Percentiles rank a stretch among this genome's conserved stretches.
phyloP scores from a whole-genome alignment of 2,329 filamentous ascomycete species.

The Epichloe brachyelytri region DNA sequence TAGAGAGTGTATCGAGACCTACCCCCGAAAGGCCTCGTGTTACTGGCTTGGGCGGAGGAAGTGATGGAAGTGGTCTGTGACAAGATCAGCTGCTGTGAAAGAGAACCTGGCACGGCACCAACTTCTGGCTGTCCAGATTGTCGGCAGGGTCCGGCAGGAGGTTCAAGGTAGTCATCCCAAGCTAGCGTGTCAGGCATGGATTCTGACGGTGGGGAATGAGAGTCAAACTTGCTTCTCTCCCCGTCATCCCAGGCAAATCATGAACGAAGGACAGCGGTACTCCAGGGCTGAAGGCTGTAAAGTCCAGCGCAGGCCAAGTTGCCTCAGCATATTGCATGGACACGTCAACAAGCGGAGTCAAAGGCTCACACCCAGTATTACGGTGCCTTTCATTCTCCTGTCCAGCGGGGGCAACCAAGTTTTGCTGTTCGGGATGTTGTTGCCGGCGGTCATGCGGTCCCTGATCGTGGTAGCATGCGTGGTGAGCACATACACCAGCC shows the following conservation, averaged over 20 bases:
- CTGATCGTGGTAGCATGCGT: slow-evolving; percentile 49
- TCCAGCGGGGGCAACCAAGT: slow-evolving; percentile 14
- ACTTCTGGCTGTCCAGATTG: slow-evolving; percentile 6
- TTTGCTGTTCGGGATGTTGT: slow-evolving; percentile 11
- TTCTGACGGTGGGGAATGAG: slow-evolving; percentile 18
- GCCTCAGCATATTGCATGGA: slow-evolving; percentile 26
- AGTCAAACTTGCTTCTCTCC: slow-evolving; percentile 12
- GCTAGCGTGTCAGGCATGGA: slow-evolving; percentile 44
- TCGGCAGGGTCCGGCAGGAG: slow-evolving; percentile 18
- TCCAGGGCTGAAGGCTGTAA: slow-evolving; percentile 22
- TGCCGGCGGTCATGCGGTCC: slow-evolving; percentile 11
- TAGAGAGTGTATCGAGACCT: slow-evolving; percentile 37
- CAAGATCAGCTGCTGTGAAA: slow-evolving; percentile 35
- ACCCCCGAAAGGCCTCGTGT: slow-evolving; percentile 43
- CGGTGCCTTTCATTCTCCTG: slow-evolving; percentile 43
- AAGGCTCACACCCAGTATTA: slow-evolving; percentile 30
- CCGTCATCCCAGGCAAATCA: slow-evolving; percentile 16
- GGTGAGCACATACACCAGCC: slow-evolving; percentile 48
- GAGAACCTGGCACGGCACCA: slow-evolving; percentile 29
- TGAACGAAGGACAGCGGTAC: slow-evolving; percentile 22
- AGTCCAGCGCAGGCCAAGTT: slow-evolving; percentile 26
- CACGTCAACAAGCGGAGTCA: slow-evolving; percentile 40
- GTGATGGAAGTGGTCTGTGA: slow-evolving; percentile 41
- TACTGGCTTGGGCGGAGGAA: slow-evolving; percentile 36
- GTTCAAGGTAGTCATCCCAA: slow-evolving; percentile 33